phyloP scores from a whole-genome alignment of 306 rosid species.

The Rosa chinensis region DNA sequence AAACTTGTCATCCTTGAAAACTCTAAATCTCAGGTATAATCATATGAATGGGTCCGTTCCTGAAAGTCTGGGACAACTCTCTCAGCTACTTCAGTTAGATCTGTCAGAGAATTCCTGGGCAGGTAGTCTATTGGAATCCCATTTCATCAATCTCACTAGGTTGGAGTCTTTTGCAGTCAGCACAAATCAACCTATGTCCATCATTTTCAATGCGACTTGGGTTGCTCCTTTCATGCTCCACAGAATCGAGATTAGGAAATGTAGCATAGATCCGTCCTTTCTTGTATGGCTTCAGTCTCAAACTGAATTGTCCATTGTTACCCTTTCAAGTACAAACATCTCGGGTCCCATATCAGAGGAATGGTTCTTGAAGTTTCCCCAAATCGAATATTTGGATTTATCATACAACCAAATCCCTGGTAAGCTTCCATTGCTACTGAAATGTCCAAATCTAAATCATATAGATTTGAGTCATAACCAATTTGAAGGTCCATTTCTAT shows the following conservation, averaged over 20 bases:
- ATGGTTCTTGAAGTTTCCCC: not conserved
- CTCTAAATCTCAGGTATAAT: not conserved
- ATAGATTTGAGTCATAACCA: not conserved
- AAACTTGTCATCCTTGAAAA: conserved; percentile 14
- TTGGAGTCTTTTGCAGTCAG: not conserved
- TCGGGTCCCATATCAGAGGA: not conserved
- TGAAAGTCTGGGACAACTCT: not conserved
- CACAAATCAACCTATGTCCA: not conserved
- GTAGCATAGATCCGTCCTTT: not conserved
- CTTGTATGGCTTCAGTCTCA: not conserved
- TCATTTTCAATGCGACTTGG: not conserved
- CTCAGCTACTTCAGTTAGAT: not conserved
- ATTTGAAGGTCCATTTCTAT: not conserved
- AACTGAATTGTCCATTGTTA: not conserved
- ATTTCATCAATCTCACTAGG: not conserved
- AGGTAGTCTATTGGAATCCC: not conserved
- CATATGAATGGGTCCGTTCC: not conserved
- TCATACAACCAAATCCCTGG: not conserved
- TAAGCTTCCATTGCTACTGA: not conserved
- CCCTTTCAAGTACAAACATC: not conserved
- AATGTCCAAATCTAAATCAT: not conserved
- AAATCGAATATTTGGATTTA: not conserved
- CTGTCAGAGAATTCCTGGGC: not conserved
- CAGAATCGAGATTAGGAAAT: not conserved
- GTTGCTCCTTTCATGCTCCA: not conserved